phyloP scores from a whole-genome alignment of 352 stramenopile genomes.

The Globisporangium splendens region DNA sequence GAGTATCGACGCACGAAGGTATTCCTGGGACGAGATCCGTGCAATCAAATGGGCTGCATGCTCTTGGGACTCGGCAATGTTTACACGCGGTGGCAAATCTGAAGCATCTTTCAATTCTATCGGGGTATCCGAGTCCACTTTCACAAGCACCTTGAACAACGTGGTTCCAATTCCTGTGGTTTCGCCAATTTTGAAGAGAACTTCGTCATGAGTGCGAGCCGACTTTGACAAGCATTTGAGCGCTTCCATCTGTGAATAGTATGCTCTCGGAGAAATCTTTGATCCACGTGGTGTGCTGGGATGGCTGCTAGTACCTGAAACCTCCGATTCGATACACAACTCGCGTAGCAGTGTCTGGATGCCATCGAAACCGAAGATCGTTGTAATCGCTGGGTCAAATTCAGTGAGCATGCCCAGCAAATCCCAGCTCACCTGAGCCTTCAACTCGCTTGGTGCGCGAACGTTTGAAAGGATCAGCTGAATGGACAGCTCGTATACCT shows the following conservation, averaged over 20 bases:
- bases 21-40: slow-evolving; percentile 45
- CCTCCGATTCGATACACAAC: slow-evolving; percentile 25
- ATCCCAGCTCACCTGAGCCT: slow-evolving; percentile 49
- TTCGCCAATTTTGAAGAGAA: slow-evolving; percentile 62
- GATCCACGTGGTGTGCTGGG: slow-evolving; percentile 3
- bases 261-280: slow-evolving; percentile 12
- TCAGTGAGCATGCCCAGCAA: slow-evolving; percentile 49
- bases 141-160: slow-evolving; percentile 39
- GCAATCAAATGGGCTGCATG: slow-evolving; percentile 63
- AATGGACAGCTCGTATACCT: slow-evolving; percentile 52
- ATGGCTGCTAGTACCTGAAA: slow-evolving; percentile 11
- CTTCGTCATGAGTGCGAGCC: slow-evolving; percentile 49
- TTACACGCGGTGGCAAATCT: neutral
- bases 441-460: slow-evolving; percentile 22
- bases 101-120: neutral
- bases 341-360: slow-evolving; percentile 52
- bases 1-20: slow-evolving; percentile 43
- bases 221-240: slow-evolving; percentile 67
- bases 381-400: slow-evolving; percentile 49
- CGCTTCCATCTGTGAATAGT: slow-evolving; percentile 36
- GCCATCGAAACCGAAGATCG: slow-evolving; percentile 63
- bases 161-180: slow-evolving; percentile 33
- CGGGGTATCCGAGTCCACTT: neutral
- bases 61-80: slow-evolving; percentile 31
- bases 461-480: slow-evolving; percentile 50